Conservation (phyloP, 495 filamentous ascomycete species). For the Letharia lupina region DNA sequence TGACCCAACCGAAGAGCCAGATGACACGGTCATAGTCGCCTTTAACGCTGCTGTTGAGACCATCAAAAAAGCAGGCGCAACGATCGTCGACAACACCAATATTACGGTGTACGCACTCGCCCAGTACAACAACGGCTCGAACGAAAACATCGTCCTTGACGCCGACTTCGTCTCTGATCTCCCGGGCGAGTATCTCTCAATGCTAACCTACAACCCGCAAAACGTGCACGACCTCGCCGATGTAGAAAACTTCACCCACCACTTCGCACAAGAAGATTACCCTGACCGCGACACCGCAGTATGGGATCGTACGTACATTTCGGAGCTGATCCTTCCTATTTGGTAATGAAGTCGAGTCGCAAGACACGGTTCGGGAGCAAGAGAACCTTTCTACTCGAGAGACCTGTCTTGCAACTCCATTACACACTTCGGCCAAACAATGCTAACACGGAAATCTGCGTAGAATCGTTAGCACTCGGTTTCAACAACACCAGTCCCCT, state of each 20-base stretch:
- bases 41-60: slow-evolving; percentile 39
- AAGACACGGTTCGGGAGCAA: too few species aligned
- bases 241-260: slow-evolving; percentile 39
- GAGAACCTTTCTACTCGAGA: too few species aligned
- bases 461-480: slow-evolving; percentile 30
- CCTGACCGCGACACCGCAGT: slow-evolving; percentile 40
- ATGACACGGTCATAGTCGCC: slow-evolving; percentile 32
- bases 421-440: too few species aligned
- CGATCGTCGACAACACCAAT: slow-evolving; percentile 44
- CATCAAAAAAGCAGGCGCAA: slow-evolving; percentile 42
- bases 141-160: slow-evolving; percentile 29
- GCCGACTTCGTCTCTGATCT: slow-evolving; percentile 42
- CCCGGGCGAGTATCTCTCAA: slow-evolving; percentile 36
- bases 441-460: too few species aligned
- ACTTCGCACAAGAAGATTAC: slow-evolving; percentile 39
- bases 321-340: too few species aligned
- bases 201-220: slow-evolving; percentile 40
- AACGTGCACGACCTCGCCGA: slow-evolving; percentile 36
- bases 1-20: slow-evolving; percentile 17
- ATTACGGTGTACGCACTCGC: slow-evolving; percentile 42
- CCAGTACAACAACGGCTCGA: slow-evolving; percentile 31
- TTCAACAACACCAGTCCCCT: slow-evolving; percentile 35
- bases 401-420: too few species aligned
- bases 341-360: too few species aligned
- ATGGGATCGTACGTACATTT: slow-evolving; percentile 32